Evolutionary conservation across 2,329 filamentous ascomycete species (phyloP).

Genomic region (Cephalotrichum gorgonifer): DNA sequence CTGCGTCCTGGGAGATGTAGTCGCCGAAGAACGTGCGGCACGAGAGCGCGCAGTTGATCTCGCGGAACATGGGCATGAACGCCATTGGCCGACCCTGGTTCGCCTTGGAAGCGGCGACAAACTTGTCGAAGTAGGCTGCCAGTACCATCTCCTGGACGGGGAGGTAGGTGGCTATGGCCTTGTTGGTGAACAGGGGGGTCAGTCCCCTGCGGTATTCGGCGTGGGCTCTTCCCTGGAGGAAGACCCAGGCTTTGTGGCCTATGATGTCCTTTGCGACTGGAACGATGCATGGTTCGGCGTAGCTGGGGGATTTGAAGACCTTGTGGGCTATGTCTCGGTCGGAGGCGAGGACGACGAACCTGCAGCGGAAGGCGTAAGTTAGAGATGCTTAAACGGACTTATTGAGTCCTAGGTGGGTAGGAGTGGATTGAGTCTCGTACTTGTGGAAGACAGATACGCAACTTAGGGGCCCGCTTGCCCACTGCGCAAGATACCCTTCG

Average conservation of each 20-base stretch:
- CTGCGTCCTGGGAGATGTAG: slow-evolving; percentile 61
- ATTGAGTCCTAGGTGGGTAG: not conserved
- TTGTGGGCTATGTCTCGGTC: slow-evolving; percentile 71
- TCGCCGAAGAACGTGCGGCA: slow-evolving; percentile 73
- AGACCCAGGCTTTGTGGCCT: slow-evolving; percentile 66
- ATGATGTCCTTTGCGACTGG: slow-evolving; percentile 67
- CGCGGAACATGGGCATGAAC: slow-evolving; percentile 65
- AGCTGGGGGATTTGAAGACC: slow-evolving; percentile 68
- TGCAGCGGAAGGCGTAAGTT: slow-evolving; percentile 19
- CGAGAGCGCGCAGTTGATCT: slow-evolving; percentile 69
- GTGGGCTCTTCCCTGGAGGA: slow-evolving; percentile 65
- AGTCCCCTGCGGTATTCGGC: slow-evolving; percentile 70
- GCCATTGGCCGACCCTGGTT: slow-evolving; percentile 46
- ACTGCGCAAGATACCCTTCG: slow-evolving; percentile 62
- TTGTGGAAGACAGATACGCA: slow-evolving; percentile 83
- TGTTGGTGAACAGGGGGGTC: slow-evolving; percentile 63
- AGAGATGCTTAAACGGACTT: not conserved
- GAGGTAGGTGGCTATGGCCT: slow-evolving; percentile 60
- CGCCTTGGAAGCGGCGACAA: slow-evolving; percentile 46
- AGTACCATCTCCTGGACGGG: slow-evolving; percentile 66
- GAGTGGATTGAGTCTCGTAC: slow-evolving; percentile 29
- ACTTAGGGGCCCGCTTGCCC: slow-evolving; percentile 67
- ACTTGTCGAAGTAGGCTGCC: slow-evolving; percentile 58
- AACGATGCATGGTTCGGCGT: slow-evolving; percentile 68
- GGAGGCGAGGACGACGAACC: slow-evolving; percentile 70